Percentiles rank a stretch among this genome's conserved stretches.
Evolutionary conservation across 371 early-diverging fungal genomes (phyloP).

Genomic region (Funneliformis caledonium): DNA sequence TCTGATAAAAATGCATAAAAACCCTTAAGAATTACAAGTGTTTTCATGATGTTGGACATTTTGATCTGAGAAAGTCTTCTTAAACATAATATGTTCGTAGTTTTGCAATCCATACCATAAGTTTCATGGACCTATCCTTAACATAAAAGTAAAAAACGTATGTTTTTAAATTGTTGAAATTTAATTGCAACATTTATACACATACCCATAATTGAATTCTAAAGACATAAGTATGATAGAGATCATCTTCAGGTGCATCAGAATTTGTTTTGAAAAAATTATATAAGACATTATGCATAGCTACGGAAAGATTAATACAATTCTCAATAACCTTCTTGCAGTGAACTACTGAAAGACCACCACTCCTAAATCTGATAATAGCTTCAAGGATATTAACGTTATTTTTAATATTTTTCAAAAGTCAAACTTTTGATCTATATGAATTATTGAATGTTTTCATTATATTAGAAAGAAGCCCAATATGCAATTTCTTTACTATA

Average conservation of each 20-base stretch:
- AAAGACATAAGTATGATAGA: not conserved
- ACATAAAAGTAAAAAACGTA: constrained; percentile 26
- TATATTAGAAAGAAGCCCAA: constrained; percentile 37
- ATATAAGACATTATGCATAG: constrained; percentile 36
- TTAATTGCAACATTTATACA: not conserved
- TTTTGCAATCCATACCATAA: constrained; percentile 29
- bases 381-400: constrained; percentile 36
- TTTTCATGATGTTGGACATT: constrained; percentile 27
- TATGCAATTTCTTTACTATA: constrained; percentile 38
- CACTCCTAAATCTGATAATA: constrained; percentile 38
- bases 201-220: constrained; percentile 30
- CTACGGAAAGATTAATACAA: constrained; percentile 17
- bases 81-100: constrained; percentile 20
- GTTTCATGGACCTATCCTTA: constrained; percentile 21
- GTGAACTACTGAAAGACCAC: constrained; percentile 29
- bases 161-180: not conserved
- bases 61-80: constrained; percentile 7
- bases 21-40: constrained; percentile 30
- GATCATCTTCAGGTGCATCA: not conserved
- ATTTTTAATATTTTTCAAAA: constrained; percentile 34
- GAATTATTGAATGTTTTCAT: constrained; percentile 33
- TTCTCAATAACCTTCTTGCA: constrained; percentile 28
- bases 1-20: constrained; percentile 21
- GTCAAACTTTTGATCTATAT: constrained; percentile 30
- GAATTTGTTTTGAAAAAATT: constrained; percentile 17